phyloP scores from a whole-genome alignment of 1,284 basidiomycete species.

The Puccinia triticina region DNA sequence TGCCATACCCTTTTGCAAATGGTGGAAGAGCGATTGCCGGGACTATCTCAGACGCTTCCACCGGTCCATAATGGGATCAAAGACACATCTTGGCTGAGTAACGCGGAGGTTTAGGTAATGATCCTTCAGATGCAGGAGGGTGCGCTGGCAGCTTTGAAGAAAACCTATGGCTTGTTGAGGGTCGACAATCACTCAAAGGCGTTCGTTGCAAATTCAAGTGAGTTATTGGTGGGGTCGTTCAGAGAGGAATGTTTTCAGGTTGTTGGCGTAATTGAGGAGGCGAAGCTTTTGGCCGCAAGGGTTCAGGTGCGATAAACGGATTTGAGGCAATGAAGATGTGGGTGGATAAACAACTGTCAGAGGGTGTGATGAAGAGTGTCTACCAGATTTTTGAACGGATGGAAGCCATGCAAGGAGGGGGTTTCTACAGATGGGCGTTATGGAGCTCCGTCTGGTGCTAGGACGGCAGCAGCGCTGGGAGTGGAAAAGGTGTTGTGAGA shows the following conservation, averaged over 20 bases:
- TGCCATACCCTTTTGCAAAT: not conserved
- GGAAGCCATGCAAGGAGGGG: too few relatives aligned
- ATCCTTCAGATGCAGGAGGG: not conserved
- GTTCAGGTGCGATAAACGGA: not conserved
- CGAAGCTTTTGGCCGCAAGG: not conserved
- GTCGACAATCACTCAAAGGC: not conserved
- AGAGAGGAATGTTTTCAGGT: not conserved
- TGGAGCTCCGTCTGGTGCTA: too few relatives aligned
- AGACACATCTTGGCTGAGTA: not conserved
- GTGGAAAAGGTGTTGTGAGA: too few relatives aligned
- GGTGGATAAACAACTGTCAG: too few relatives aligned
- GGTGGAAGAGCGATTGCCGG: not conserved
- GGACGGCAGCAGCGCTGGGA: too few relatives aligned
- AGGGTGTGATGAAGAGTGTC: too few relatives aligned
- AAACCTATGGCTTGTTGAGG: not conserved
- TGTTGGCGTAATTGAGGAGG: not conserved
- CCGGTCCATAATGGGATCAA: not conserved
- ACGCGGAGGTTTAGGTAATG: not conserved
- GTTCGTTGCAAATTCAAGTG: not conserved
- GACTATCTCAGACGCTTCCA: not conserved
- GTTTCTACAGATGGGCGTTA: too few relatives aligned
- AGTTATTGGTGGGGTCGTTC: not conserved
- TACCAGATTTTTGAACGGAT: too few relatives aligned
- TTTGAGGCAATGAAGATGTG: too few relatives aligned
- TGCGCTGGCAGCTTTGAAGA: not conserved